Base-by-base conservation (phyloP, 257 asterid genomes). In the Gynochthodes officinalis region DNA sequence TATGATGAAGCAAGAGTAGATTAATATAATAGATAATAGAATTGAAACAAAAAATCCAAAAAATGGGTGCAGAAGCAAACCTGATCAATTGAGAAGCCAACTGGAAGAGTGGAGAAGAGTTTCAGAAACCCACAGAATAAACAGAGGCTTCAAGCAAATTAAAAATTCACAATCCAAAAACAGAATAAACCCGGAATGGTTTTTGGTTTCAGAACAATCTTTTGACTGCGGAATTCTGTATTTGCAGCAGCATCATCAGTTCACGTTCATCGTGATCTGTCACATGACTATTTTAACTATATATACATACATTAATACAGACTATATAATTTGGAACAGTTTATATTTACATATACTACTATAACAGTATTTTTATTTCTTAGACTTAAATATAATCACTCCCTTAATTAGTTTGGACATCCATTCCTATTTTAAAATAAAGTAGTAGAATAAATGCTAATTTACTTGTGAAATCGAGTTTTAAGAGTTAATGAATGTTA, bases 81-180 rank as follows among this genome's bases (percentile, higher is more conserved):
- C 73, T 52, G 73, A 33, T 30, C 62, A 50, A 69, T 6, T 35
- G 11, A 69, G 73, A 49, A 49, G 7, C 61, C 73, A 49, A 50
- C 52, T 64, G 33, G 49, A 64, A n/a, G 35, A 39, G 27, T 16
- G 23, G 18, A n/a, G 27, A 1, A 32, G 66, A 61, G 21, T 18
- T 33, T 15, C 27, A 35, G 66, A 40, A 35, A 61, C 19, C 25
- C 27, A 33, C 9, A 40, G 19, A 60, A 16, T 2, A 33, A 18
- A 33, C 14, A 62, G 67, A 8, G 28, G 19, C 9, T 35, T 30
- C 32, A 21, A 16, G 18, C 40, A 32, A 18, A 63, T 10, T 42
- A 23, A 18, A 8, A 28, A 33, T 8, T n/a, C 37, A 5, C 2
- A 23, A 21, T 27, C 23, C 64, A 43, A 46, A 1, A 25, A 15